Conservation (phyloP, 2,329 filamentous ascomycete species). For the Alternaria angustiovoidea region DNA sequence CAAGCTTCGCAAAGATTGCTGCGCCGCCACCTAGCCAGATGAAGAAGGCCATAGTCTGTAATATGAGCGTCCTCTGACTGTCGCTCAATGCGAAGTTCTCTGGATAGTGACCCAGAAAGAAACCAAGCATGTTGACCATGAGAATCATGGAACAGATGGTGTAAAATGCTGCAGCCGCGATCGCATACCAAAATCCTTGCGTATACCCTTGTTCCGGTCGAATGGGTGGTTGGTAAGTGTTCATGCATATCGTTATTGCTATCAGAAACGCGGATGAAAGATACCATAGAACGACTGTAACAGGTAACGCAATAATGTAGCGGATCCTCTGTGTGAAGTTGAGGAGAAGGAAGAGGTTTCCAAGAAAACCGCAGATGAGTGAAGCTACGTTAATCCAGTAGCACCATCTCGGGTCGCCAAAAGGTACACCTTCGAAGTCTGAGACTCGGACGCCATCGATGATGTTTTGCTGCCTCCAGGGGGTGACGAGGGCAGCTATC, state of each 20-base stretch:
- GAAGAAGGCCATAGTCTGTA: slow-evolving; percentile 88
- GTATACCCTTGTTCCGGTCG: slow-evolving; percentile 67
- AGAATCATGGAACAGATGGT: slow-evolving; percentile 80
- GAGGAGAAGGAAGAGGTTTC: slow-evolving; percentile 82
- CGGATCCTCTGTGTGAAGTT: slow-evolving; percentile 85
- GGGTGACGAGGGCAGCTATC: slow-evolving; percentile 82
- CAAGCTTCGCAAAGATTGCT: slow-evolving; percentile 74
- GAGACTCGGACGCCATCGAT: slow-evolving; percentile 57
- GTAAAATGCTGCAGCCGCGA: slow-evolving; percentile 82
- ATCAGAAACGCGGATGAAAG: slow-evolving; percentile 70
- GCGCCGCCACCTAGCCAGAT: slow-evolving; percentile 82
- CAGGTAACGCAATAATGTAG: slow-evolving; percentile 81
- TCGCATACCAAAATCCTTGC: slow-evolving; percentile 86
- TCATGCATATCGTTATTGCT: slow-evolving; percentile 70
- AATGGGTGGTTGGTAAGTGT: slow-evolving; percentile 65
- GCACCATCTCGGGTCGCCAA: slow-evolving; percentile 76
- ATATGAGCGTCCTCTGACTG: slow-evolving; percentile 84
- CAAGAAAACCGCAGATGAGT: slow-evolving; percentile 75
- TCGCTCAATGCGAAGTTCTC: slow-evolving; percentile 81
- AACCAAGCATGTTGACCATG: slow-evolving; percentile 80
- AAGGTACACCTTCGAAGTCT: slow-evolving; percentile 64
- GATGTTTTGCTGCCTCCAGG: slow-evolving; percentile 72
- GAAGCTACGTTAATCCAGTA: slow-evolving; percentile 80
- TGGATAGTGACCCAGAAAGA: slow-evolving; percentile 75
- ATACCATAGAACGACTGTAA: slow-evolving; percentile 84